phyloP scores from a whole-genome alignment of 768 basidiomycete genomes.

The Lyophyllum decastes region DNA sequence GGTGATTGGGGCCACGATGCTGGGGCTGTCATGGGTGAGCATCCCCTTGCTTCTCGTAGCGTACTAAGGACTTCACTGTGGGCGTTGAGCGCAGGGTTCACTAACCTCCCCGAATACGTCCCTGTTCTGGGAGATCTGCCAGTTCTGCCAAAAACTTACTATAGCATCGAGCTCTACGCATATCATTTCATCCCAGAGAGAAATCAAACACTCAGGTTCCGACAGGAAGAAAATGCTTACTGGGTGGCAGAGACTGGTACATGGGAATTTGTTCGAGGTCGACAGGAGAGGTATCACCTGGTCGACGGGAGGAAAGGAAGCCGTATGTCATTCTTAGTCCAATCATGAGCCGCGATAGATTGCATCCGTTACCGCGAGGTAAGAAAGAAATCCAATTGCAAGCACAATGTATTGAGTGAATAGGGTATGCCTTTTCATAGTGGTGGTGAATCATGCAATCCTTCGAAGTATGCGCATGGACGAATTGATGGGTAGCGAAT shows the following conservation, averaged over 20 bases:
- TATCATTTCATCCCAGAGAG: constrained; percentile 50
- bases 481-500: neutral
- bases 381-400: constrained; percentile 4
- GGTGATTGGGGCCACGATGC: constrained; percentile 58
- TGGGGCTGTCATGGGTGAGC: constrained; percentile 48
- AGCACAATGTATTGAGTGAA: neutral
- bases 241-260: constrained; percentile 33
- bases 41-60: neutral
- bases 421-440: constrained; percentile 1
- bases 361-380: neutral
- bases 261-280: constrained; percentile 44
- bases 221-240: constrained; percentile 45
- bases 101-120: constrained; percentile 26
- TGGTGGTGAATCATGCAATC: neutral
- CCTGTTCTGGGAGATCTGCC: constrained; percentile 49
- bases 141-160: constrained; percentile 51
- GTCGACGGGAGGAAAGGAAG: constrained; percentile 28
- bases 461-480: neutral
- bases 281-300: constrained; percentile 49
- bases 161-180: constrained; percentile 55
- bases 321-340: constrained; percentile 18
- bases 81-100: no score
- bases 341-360: constrained; percentile 11
- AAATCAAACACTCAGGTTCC: constrained; percentile 36
- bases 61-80: no score